Conservation (phyloP, 208 protist species). For the Trypanosomatidae sp. region DNA sequence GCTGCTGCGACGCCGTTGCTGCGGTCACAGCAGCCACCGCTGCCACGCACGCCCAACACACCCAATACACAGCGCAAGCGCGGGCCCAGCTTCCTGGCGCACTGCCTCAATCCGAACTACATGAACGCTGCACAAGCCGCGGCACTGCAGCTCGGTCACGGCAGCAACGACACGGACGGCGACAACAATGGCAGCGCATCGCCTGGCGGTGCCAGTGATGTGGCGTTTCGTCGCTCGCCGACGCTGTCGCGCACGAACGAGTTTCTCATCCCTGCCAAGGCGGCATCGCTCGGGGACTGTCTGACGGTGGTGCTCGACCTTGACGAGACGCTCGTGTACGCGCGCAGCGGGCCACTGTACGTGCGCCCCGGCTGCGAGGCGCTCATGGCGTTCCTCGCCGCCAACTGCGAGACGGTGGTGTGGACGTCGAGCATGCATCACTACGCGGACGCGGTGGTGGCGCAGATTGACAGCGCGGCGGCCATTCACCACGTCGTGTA, state of each 20-base stretch:
- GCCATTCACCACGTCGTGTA: slow-evolving; percentile 65
- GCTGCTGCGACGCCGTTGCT: too few species aligned
- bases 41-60: too few species aligned
- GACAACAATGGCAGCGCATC: too few species aligned
- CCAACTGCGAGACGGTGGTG: slow-evolving; percentile 74
- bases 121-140: slow-evolving; percentile 5
- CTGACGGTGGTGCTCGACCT: slow-evolving; percentile 87
- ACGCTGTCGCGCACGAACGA: slow-evolving; percentile 10
- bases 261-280: slow-evolving; percentile 52
- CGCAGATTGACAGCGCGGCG: slow-evolving; percentile 54
- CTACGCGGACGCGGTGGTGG: slow-evolving; percentile 80
- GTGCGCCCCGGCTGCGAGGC: slow-evolving; percentile 70
- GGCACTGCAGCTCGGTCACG: too few species aligned
- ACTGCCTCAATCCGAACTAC: slow-evolving; percentile 10
- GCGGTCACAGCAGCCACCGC: too few species aligned
- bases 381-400: slow-evolving; percentile 61
- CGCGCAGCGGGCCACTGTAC: slow-evolving; percentile 74
- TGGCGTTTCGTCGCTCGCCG: slow-evolving; percentile 19
- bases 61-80: slow-evolving; percentile 24
- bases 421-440: slow-evolving; percentile 74
- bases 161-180: too few species aligned
- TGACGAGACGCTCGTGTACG: slow-evolving; percentile 87
- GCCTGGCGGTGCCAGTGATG: slow-evolving; percentile 2
- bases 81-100: slow-evolving; percentile 28
- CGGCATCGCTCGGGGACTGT: slow-evolving; percentile 14